Base-by-base conservation (phyloP, 78 protist species). In the Dictyostelium brefeldianum region DNA sequence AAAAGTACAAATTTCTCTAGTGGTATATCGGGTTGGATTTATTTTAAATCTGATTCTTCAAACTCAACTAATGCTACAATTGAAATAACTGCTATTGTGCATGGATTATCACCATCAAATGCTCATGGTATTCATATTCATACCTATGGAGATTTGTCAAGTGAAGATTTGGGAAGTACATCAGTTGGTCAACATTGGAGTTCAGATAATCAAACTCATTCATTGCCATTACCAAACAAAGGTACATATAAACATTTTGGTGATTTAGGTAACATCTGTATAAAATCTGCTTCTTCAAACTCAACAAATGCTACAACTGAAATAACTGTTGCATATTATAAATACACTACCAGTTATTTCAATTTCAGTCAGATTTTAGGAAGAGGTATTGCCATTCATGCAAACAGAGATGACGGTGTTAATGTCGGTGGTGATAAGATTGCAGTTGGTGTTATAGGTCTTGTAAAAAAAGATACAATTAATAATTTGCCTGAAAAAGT, bases 91-190 rank as follows among this genome's bases (percentile, higher is more conserved):
- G 41, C 43, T 15, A 67, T 31, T 17, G 48, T 67, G 3, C 27
- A 20, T 29, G 75, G 75, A 29, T 31, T 67, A 12, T 12, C 50
- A 4, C 43, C 43, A 36, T 29, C 14, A 31, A 15, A 31, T 31
- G 75, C 36, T 12, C 75, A 67, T 14, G 75, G 75, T 14, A 29
- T 67, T 48, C 75, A 67, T 17, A 67, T 67, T 67, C 75, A 67
- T 67, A 20, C 75, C 4, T 67, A 29, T 67, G 75, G 75, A 15
- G 70, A 62, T 62, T n/a, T 62, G 22, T 4, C 36, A 10, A 22
- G 20, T 4, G 27, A 11, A 5, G 70, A 62, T 22, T 3, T 36
- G 2, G 43, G 43, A 2, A 31, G 36, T 29, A 7, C 20, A 4
- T 67, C 75, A 15, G 15, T 67, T 67, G 75, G 75, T 31, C 46